These are phyloP conservation scores for Moesziomyces sp. DNA, from an alignment of 1,284 basidiomycete species.

Conservation along the genomic window DNA sequence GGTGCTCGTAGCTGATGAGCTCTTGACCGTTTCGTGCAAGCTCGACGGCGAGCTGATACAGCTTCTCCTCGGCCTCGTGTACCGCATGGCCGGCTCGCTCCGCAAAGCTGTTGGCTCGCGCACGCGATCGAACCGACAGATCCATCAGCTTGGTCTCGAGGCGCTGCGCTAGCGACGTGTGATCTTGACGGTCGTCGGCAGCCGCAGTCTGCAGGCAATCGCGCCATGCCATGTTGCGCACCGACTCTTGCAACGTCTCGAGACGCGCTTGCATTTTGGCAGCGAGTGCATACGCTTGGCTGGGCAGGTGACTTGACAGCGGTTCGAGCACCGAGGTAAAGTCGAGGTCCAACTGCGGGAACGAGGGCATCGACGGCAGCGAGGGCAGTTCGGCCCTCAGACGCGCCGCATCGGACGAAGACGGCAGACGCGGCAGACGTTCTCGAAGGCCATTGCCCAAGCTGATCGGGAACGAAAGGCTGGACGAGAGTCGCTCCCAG, in stretches of 20 bases:
- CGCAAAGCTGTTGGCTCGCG: constrained; percentile 44
- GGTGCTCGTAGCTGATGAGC: constrained; percentile 58
- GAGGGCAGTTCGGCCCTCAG: constrained; percentile 32
- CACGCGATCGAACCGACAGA: constrained; percentile 28
- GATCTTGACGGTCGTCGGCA: constrained; percentile 2
- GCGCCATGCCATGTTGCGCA: constrained; percentile 51
- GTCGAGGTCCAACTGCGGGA: constrained; percentile 45
- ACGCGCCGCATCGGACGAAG: constrained; percentile 29
- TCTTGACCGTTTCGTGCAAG: constrained; percentile 58
- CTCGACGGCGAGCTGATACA: constrained; percentile 60
- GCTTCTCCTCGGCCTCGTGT: constrained; percentile 59
- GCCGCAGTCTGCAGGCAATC: constrained; percentile 32
- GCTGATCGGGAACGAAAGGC: constrained; percentile 37
- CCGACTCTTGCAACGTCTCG: constrained; percentile 52
- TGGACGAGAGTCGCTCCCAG: constrained; percentile 45
- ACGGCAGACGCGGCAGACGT: constrained; percentile 39
- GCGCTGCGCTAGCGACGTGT: constrained; percentile 16
- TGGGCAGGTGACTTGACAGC: constrained; percentile 34
- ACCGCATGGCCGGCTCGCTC: constrained; percentile 46
- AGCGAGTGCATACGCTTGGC: constrained; percentile 37
- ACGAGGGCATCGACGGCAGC: constrained; percentile 30
- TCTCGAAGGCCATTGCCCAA: constrained; percentile 34
- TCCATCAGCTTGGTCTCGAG: constrained; percentile 42
- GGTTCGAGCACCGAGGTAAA: constrained; percentile 44
- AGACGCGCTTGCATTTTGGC: constrained; percentile 50